These are phyloP conservation scores for Galerina marginata DNA, from an alignment of 768 basidiomycete genomes.

Conservation along the genomic window DNA sequence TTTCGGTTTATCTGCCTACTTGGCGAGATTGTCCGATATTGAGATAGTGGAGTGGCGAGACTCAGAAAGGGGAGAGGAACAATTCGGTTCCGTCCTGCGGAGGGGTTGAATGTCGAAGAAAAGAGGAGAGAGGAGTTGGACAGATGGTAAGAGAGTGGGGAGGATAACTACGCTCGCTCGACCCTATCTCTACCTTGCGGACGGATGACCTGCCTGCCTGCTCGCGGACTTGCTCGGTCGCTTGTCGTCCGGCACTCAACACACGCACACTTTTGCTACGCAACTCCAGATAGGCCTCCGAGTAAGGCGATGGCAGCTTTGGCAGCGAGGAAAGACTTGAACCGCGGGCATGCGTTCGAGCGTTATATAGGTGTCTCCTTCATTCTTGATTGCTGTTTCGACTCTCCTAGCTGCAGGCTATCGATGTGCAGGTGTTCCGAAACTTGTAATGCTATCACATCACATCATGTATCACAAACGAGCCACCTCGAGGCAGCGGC, in stretches of 20 bases:
- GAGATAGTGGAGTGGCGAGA: not conserved
- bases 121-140: not conserved
- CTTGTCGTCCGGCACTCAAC: not conserved
- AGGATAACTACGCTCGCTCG: slow-evolving; percentile 1
- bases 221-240: not conserved
- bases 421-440: not conserved
- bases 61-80: not conserved
- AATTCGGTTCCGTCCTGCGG: slow-evolving; percentile 2
- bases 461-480: slow-evolving; percentile 2
- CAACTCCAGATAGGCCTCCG: not conserved
- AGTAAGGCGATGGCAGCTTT: too few species aligned
- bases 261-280: not conserved
- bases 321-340: not conserved
- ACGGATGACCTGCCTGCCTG: not conserved
- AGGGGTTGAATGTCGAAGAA: not conserved
- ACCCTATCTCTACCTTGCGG: not conserved
- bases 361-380: slow-evolving; percentile 8
- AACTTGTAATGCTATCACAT: not conserved
- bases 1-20: not conserved
- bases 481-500: slow-evolving; percentile 12
- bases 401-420: slow-evolving; percentile 4
- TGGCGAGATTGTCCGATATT: slow-evolving; percentile 1
- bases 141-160: not conserved
- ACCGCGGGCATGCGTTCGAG: not conserved
- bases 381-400: not conserved